Evolutionary conservation across 306 rosid genomes (phyloP), one percentile per base, ranked within the genome.

Genomic region (Hippophae tibetana): DNA sequence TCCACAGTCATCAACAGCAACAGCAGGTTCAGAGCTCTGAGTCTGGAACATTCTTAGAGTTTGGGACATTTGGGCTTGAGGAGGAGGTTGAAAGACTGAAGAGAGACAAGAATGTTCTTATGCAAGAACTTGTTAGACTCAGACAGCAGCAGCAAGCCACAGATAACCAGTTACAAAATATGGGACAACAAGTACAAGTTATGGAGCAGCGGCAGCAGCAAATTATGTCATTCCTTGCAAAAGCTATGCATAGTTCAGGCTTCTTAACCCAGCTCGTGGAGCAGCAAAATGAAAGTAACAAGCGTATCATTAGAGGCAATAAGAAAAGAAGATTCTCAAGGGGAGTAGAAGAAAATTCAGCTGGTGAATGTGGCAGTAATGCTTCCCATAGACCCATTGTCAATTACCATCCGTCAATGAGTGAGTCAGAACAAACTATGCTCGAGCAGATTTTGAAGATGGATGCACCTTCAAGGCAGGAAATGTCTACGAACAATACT

Each of bases 171-270:
- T 47, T 82, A 71, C 84, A 75, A 52, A 62, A 50, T 71, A 80
- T 82, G 56, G 88, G 82, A 57, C 80, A 79, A 50, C 84, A 78
- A 13, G 73, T 82, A 25, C 84, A 79, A 78, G 76, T 65, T 52
- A 82, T 82, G 88, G 88, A 82, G 73, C 84, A 82, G 78, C 77
- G 82, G 5, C 87, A 82, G 61, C 84, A 82, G 62, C 79, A 73
- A 56, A 82, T 82, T 84, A 82, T 82, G 88, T 64, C 88, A 43
- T 82, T 82, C 62, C 80, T 82, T 13, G 84, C 84, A 23, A 82
- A 82, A 76, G 84, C 88, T 62, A 68, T 79, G 82, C 75, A 76
- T 51, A 78, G 68, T 44, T 84, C 88, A 0, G 68, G 82, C 52
- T 76, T 78, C 45, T 70, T 82, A 58, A 51, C 84, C 54, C 88